These are phyloP conservation scores for Trichoderma orchidacearum DNA, from an alignment of 495 filamentous ascomycete genomes.

Conservation along the genomic window DNA sequence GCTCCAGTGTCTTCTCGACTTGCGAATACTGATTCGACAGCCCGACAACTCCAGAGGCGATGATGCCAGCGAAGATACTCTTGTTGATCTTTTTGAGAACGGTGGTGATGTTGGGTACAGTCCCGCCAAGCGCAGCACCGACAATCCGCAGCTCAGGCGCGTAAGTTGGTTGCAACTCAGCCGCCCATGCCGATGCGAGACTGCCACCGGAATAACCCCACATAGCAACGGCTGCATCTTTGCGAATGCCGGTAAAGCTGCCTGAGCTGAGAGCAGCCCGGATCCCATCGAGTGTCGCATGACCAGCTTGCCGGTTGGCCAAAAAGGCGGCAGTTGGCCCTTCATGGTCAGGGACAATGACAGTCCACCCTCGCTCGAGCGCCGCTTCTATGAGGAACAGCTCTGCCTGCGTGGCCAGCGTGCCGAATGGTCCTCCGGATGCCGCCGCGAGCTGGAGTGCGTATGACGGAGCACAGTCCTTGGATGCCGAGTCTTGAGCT, in stretches of 20 bases:
- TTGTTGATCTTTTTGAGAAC: not conserved
- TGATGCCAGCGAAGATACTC: not conserved
- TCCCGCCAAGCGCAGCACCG: slow-evolving; percentile 32
- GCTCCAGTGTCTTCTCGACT: not conserved
- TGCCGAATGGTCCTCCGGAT: not conserved
- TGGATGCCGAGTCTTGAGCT: not conserved
- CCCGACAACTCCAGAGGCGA: not conserved
- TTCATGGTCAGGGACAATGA: slow-evolving; percentile 27
- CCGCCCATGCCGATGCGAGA: slow-evolving; percentile 34
- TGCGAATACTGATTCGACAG: not conserved
- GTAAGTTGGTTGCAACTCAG: slow-evolving; percentile 32
- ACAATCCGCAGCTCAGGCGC: slow-evolving; percentile 33
- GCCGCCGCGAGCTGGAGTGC: not conserved
- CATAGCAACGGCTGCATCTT: slow-evolving; percentile 12
- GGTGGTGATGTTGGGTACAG: slow-evolving; percentile 12
- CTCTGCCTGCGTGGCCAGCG: not conserved
- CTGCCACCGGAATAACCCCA: slow-evolving; percentile 39
- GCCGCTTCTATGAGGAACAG: slow-evolving; percentile 12
- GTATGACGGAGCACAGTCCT: not conserved
- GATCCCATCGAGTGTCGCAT: slow-evolving; percentile 27
- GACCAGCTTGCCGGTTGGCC: slow-evolving; percentile 18
- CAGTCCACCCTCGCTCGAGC: slow-evolving; percentile 22
- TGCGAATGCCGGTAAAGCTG: not conserved
- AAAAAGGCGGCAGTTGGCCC: slow-evolving; percentile 18
- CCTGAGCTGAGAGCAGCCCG: slow-evolving; percentile 16